Conservation (phyloP, 2,329 filamentous ascomycete genomes). For the Apiospora hydei region DNA sequence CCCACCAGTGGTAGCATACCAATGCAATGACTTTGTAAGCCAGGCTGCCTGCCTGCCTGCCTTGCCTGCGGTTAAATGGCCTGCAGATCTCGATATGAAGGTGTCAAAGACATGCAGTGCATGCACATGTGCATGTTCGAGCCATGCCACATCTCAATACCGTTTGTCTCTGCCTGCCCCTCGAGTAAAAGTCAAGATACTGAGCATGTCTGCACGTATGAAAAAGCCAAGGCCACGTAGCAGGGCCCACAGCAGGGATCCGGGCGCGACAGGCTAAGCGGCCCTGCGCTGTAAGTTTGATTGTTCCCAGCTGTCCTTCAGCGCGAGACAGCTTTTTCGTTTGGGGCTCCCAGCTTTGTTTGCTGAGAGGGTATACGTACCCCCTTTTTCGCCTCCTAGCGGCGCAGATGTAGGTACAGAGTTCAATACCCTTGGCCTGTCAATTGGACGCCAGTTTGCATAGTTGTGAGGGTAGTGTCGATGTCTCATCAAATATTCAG, state of each 20-base stretch:
- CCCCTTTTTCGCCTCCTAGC: background rate
- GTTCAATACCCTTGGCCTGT: background rate
- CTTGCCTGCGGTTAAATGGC: background rate
- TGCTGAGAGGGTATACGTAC: background rate
- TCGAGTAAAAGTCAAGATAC: background rate
- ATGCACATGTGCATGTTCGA: background rate
- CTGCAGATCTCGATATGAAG: background rate
- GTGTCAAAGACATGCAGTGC: background rate
- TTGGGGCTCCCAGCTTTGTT: background rate
- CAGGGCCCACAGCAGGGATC: slow-evolving; percentile 8
- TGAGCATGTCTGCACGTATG: background rate
- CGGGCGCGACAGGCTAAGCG: background rate
- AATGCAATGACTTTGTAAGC: background rate
- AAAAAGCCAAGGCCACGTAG: slow-evolving; percentile 14
- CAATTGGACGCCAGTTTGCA: background rate
- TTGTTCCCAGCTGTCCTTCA: slow-evolving; percentile 6
- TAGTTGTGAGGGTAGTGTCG: slow-evolving; percentile 1
- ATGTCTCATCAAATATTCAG: slow-evolving; percentile 15
- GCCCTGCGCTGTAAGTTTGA: slow-evolving; percentile 9
- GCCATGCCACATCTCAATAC: background rate
- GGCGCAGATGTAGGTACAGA: background rate
- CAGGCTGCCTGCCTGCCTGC: background rate
- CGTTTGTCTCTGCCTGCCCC: background rate
- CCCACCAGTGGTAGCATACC: background rate
- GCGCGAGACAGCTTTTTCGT: background rate